phyloP scores from a whole-genome alignment of 768 basidiomycete species.

The Termitomyces sp. region DNA sequence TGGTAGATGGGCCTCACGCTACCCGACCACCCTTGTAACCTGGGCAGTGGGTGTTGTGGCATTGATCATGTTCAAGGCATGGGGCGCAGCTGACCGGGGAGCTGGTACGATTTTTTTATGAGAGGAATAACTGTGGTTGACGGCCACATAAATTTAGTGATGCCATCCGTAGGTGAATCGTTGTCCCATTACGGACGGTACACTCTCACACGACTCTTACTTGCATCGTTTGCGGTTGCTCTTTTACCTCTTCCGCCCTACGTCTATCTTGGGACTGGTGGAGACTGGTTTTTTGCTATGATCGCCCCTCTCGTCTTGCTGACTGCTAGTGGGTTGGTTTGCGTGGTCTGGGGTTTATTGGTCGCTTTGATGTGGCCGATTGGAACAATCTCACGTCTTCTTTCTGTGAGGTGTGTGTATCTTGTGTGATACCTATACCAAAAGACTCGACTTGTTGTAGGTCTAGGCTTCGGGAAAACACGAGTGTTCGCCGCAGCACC shows the following conservation, averaged over 20 bases:
- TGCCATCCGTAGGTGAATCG: constrained; percentile 47
- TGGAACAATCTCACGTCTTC: constrained; percentile 22
- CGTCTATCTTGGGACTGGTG: constrained; percentile 57
- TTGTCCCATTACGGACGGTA: constrained; percentile 35
- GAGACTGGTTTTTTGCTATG: constrained; percentile 38
- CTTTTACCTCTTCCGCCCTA: constrained; percentile 50
- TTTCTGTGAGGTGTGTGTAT: constrained; percentile 30
- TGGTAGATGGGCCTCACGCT: constrained; percentile 68
- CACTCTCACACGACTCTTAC: constrained; percentile 37
- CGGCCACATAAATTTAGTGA: constrained; percentile 21
- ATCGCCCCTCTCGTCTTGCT: constrained; percentile 54
- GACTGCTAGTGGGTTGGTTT: constrained; percentile 62
- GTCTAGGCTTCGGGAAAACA: constrained; percentile 22
- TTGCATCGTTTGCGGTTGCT: constrained; percentile 37
- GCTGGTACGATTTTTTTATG: constrained; percentile 14
- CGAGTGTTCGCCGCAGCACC: constrained; percentile 38
- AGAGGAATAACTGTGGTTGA: neutral
- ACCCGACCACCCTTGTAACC: constrained; percentile 61
- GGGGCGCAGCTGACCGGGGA: constrained; percentile 29
- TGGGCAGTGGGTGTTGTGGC: constrained; percentile 75
- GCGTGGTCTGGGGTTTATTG: constrained; percentile 52
- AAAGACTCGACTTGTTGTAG: neutral
- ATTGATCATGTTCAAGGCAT: constrained; percentile 49
- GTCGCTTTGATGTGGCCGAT: constrained; percentile 41
- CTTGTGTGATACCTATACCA: neutral